Conservation (phyloP, 176 grass and related monocot genomes). For the Tillandsia fasciculata region DNA sequence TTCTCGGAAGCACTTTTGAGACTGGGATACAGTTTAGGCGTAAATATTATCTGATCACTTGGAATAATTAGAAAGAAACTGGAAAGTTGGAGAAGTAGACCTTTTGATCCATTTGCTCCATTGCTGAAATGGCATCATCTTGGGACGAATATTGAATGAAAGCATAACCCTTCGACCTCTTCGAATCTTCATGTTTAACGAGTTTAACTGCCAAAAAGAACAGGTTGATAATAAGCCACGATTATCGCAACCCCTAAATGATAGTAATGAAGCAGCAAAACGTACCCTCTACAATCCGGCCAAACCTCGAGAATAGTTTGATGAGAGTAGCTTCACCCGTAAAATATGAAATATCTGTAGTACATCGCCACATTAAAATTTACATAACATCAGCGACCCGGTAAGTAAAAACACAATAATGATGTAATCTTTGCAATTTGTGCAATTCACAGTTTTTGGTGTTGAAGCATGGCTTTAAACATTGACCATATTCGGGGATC, state of each 20-base stretch:
- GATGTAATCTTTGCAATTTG: not conserved
- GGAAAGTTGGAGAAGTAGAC: not conserved
- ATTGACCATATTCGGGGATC: not conserved
- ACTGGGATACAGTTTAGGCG: not conserved
- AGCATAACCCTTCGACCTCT: conserved; percentile 15
- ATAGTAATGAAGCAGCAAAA: not conserved
- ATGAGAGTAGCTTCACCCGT: conserved; percentile 23
- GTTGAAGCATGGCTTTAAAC: not conserved
- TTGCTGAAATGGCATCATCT: conserved; percentile 13
- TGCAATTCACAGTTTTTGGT: not conserved
- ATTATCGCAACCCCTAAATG: not conserved
- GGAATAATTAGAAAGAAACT: not conserved
- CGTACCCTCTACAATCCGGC: conserved; percentile 14
- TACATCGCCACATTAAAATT: not conserved
- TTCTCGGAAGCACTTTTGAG: not conserved
- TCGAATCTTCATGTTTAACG: conserved; percentile 4
- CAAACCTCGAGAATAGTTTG: conserved; percentile 24
- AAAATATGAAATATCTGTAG: conserved; percentile 13
- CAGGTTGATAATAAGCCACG: not conserved
- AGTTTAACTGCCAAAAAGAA: conserved; percentile 15
- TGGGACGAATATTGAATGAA: conserved; percentile 21
- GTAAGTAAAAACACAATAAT: not conserved
- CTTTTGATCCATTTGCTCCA: conserved; percentile 21
- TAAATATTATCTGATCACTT: not conserved
- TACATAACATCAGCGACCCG: not conserved